These are phyloP conservation scores for Cucumis melo DNA, from an alignment of 306 rosid species.

Conservation along the genomic window DNA sequence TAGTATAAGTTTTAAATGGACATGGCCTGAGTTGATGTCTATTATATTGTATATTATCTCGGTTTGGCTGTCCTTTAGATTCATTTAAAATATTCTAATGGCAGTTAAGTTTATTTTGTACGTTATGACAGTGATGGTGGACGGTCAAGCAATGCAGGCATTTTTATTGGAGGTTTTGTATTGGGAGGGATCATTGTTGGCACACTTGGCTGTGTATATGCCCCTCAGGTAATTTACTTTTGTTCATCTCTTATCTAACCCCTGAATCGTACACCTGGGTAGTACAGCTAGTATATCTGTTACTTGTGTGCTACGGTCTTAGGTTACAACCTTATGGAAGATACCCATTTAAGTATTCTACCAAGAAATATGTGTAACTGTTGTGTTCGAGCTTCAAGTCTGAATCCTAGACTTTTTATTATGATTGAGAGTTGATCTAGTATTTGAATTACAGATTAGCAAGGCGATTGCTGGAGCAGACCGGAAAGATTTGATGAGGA, in stretches of 20 bases:
- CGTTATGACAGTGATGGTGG: constrained; percentile 47
- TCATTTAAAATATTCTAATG: constrained; percentile 11
- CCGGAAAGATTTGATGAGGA: constrained; percentile 80
- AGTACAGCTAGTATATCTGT: constrained; percentile 4
- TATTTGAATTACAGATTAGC: constrained; percentile 58
- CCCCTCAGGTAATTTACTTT: constrained; percentile 62
- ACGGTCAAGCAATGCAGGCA: constrained; percentile 55
- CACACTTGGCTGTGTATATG: constrained; percentile 84
- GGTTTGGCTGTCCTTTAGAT: background rate
- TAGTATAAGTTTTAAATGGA: background rate
- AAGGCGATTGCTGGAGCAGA: constrained; percentile 73
- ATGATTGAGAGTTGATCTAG: background rate
- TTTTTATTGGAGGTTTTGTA: constrained; percentile 85
- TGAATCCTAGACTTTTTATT: background rate
- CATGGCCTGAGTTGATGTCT: background rate
- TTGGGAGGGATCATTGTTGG: constrained; percentile 93
- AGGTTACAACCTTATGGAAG: background rate
- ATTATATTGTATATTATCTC: background rate
- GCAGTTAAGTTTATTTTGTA: constrained; percentile 5
- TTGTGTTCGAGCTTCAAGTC: background rate
- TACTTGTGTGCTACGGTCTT: background rate
- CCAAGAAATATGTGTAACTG: background rate
- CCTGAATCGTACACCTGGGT: background rate
- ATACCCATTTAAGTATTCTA: background rate
- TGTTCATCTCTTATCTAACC: constrained; percentile 7